Evolutionary conservation across 108 stramenopile species (phyloP).

Genomic region (Fragilaria radians): DNA sequence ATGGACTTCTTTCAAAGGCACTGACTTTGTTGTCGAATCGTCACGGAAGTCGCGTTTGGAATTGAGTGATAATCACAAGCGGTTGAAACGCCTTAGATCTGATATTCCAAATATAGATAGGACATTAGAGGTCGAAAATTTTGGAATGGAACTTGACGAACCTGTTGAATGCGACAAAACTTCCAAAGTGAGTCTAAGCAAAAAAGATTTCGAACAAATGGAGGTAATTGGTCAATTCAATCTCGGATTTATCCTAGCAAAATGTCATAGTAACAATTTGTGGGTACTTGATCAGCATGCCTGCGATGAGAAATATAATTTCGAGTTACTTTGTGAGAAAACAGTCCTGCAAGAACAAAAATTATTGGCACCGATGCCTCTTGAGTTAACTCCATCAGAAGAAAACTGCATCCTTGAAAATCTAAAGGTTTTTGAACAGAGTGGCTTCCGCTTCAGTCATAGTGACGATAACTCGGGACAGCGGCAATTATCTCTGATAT

Average conservation of each 20-base stretch:
- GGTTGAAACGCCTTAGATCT: neutral
- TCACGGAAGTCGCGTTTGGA: constrained; percentile 16
- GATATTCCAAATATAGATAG: neutral
- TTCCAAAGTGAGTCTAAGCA: constrained; percentile 30
- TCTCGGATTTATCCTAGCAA: constrained; percentile 89
- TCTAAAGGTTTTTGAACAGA: constrained; percentile 82
- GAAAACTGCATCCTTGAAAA: constrained; percentile 88
- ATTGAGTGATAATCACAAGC: neutral
- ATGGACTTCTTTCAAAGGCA: constrained; percentile 34
- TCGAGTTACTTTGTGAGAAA: constrained; percentile 56
- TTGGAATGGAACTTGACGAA: constrained; percentile 1
- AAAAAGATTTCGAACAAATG: constrained; percentile 70
- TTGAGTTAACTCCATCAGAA: constrained; percentile 84
- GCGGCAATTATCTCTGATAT: constrained; percentile 76
- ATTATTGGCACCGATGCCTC: constrained; percentile 66
- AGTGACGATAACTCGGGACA: constrained; percentile 68
- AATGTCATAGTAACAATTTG: constrained; percentile 65
- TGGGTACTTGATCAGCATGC: constrained; percentile 98
- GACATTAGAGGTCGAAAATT: neutral
- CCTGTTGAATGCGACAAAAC: neutral
- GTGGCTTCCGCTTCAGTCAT: constrained; percentile 86
- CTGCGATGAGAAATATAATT: constrained; percentile 81
- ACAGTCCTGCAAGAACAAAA: constrained; percentile 80
- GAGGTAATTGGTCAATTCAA: constrained; percentile 92
- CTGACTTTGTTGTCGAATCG: constrained; percentile 23